Conservation (phyloP, 805 yeast genomes). For the Priceomyces fermenticarens region DNA sequence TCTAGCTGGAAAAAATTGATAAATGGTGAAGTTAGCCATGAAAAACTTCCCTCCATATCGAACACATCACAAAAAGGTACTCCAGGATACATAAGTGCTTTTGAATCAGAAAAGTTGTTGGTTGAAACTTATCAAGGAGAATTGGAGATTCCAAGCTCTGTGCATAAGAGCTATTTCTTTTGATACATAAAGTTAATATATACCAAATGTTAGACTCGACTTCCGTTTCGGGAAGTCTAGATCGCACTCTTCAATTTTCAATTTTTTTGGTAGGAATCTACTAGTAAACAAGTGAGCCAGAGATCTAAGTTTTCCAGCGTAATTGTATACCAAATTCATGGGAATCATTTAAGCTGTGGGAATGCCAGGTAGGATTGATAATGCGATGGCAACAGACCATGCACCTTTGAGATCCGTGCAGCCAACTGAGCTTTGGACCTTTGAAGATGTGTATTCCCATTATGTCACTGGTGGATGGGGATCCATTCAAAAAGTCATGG, state of each 20-base stretch:
- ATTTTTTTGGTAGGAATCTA: too few species aligned
- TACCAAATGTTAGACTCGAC: not conserved
- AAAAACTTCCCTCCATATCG: constrained; percentile 27
- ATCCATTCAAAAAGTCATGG: constrained; percentile 32
- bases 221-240: constrained; percentile 16
- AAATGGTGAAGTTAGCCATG: constrained; percentile 48
- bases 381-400: not conserved
- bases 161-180: constrained; percentile 30
- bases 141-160: constrained; percentile 37
- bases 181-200: not conserved
- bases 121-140: constrained; percentile 20
- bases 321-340: not conserved
- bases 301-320: constrained; percentile 1
- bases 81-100: constrained; percentile 20
- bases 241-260: not conserved
- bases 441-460: constrained; percentile 34
- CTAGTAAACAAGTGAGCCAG: not conserved
- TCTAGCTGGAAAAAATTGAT: constrained; percentile 82
- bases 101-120: constrained; percentile 14
- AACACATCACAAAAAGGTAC: constrained; percentile 37
- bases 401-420: constrained; percentile 26
- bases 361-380: constrained; percentile 4
- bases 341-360: constrained; percentile 2
- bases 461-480: constrained; percentile 28
- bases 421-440: constrained; percentile 39